Evolutionary conservation across 192 early-diverging fungal genomes (phyloP).

Genomic region (Coemansia umbellata): DNA sequence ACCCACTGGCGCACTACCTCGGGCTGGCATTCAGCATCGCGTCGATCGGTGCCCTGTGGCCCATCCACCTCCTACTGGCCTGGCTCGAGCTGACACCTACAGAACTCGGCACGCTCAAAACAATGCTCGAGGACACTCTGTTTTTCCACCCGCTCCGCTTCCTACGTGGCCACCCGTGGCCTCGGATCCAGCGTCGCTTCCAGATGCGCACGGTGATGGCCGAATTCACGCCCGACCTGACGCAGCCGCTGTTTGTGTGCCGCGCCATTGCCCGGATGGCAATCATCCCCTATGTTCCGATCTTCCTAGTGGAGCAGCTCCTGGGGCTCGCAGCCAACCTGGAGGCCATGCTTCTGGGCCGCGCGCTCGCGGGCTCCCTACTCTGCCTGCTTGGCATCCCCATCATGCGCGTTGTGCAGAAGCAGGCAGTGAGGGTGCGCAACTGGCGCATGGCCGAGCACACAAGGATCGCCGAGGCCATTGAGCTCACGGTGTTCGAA

Average conservation of each 20-base stretch:
- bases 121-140: no score
- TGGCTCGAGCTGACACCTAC: no score
- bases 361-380: neutral
- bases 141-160: no score
- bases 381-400: neutral
- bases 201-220: neutral
- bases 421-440: neutral
- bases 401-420: neutral
- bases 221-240: conserved; percentile 8
- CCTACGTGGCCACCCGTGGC: no score
- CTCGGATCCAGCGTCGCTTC: neutral
- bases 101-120: no score
- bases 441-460: conserved; percentile 5
- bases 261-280: conserved; percentile 15
- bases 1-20: no score
- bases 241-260: conserved; percentile 13
- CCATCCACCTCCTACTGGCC: no score
- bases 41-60: no score
- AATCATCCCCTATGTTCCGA: neutral
- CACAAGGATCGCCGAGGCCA: conserved; percentile 1
- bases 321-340: neutral
- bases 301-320: conserved; percentile 8
- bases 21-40: no score
- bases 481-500: conserved; percentile 7
- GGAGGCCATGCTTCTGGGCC: neutral